Conservation (phyloP, 192 early-diverging fungal genomes). For the Entophlyctis luteolus region DNA sequence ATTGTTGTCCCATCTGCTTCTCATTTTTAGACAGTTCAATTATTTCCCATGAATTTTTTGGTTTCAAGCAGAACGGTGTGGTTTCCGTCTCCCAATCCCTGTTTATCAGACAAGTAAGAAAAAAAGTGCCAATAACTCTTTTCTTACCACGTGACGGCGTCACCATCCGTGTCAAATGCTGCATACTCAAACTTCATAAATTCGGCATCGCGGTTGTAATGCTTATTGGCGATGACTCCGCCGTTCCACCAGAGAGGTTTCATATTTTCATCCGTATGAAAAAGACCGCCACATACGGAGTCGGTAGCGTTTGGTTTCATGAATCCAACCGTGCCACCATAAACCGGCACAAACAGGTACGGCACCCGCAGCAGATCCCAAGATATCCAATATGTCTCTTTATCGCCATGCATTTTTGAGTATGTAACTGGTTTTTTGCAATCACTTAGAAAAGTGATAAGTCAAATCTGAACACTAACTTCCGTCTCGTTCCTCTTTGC, state of each 20-base stretch:
- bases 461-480: too few species aligned
- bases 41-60: not conserved
- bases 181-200: conserved; percentile 22
- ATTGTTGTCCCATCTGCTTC: not conserved
- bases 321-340: conserved; percentile 58
- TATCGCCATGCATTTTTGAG: conserved; percentile 37
- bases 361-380: conserved; percentile 60
- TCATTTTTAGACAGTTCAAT: not conserved
- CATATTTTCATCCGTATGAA: conserved; percentile 25
- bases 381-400: conserved; percentile 58
- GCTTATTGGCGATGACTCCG: conserved; percentile 38
- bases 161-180: conserved; percentile 17
- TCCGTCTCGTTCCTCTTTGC: conserved; percentile 12
- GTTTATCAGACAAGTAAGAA: too few species aligned
- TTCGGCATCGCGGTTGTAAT: not conserved
- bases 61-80: conserved; percentile 9
- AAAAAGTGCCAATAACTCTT: too few species aligned
- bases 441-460: too few species aligned
- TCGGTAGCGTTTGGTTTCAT: conserved; percentile 23
- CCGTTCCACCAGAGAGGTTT: conserved; percentile 41
- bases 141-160: not conserved
- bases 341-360: conserved; percentile 51
- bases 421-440: conserved; percentile 7
- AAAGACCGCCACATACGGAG: conserved; percentile 30
- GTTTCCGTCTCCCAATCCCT: conserved; percentile 10